These are phyloP conservation scores for Komagataella mondaviorum DNA, from an alignment of 805 yeast genomes.

Conservation along the genomic window DNA sequence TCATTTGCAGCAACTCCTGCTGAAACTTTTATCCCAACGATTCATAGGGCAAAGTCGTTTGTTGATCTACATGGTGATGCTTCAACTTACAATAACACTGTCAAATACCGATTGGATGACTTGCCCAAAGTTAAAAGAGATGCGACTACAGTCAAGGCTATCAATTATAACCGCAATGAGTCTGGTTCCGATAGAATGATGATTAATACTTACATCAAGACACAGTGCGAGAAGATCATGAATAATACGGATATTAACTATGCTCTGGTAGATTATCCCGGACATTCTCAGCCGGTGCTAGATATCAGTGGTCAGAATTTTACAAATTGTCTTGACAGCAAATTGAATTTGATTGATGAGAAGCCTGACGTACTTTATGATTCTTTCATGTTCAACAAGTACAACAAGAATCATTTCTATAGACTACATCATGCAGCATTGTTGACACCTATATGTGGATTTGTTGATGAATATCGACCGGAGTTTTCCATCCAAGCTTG, in stretches of 20 bases:
- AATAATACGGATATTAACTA: neutral
- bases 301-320: neutral
- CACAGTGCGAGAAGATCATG: constrained; percentile 7
- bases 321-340: constrained; percentile 1
- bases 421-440: constrained; percentile 2
- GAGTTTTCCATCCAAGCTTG: constrained; percentile 40
- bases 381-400: constrained; percentile 38
- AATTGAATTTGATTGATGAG: constrained; percentile 1
- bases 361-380: constrained; percentile 13
- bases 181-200: neutral
- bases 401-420: constrained; percentile 32
- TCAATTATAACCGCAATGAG: neutral
- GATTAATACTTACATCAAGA: constrained; percentile 2
- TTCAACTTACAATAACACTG: neutral
- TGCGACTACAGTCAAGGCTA: neutral
- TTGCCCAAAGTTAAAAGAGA: neutral
- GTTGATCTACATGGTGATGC: neutral
- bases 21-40: neutral
- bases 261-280: neutral
- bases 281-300: constrained; percentile 2
- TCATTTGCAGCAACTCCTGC: neutral
- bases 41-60: neutral
- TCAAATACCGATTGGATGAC: neutral
- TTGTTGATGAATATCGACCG: constrained; percentile 35
- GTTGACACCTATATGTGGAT: constrained; percentile 13